These are phyloP conservation scores for Microsporum audouinii DNA, from an alignment of 2,329 filamentous ascomycete genomes.

Conservation along the genomic window DNA sequence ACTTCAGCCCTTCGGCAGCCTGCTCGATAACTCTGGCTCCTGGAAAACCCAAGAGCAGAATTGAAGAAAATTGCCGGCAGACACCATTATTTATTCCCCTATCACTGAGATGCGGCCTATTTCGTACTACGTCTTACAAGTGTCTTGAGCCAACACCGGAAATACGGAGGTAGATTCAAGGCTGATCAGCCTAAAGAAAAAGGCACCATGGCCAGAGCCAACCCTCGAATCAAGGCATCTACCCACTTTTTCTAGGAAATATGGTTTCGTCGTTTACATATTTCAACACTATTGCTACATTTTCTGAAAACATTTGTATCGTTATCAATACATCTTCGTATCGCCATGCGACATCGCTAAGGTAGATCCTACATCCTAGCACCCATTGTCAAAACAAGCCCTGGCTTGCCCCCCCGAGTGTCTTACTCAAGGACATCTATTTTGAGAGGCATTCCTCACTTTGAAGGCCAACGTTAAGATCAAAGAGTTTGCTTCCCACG, in stretches of 20 bases:
- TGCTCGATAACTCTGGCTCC: neutral
- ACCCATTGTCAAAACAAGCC: neutral
- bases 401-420: neutral
- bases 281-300: neutral
- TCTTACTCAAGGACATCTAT: neutral
- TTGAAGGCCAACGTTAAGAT: neutral
- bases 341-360: slow-evolving; percentile 3
- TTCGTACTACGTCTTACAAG: neutral
- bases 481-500: neutral
- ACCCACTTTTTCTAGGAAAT: neutral
- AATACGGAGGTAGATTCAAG: neutral
- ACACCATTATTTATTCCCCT: neutral
- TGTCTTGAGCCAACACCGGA: neutral
- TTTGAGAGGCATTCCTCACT: neutral
- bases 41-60: neutral
- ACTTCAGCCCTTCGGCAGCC: neutral
- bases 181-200: neutral
- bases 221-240: neutral
- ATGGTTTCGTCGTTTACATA: neutral
- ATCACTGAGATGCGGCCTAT: neutral
- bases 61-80: neutral
- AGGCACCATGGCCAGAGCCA: neutral
- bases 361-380: neutral
- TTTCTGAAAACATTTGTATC: neutral
- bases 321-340: neutral